Conservation (phyloP, 768 basidiomycete genomes). For the Rhizopogon rudus region DNA sequence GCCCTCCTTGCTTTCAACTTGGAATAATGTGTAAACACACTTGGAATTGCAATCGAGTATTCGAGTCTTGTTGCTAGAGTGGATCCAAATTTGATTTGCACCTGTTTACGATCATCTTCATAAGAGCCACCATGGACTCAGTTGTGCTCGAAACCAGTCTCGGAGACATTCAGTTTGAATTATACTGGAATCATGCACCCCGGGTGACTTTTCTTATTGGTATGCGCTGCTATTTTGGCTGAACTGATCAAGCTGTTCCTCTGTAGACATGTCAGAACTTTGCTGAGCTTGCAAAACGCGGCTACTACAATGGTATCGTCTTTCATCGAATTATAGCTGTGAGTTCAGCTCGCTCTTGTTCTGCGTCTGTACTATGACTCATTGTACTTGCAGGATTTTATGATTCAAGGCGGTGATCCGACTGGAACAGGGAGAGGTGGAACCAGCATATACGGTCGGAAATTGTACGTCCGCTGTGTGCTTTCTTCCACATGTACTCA, state of each 20-base stretch:
- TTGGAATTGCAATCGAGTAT: too few relatives aligned
- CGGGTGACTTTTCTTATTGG: constrained; percentile 30
- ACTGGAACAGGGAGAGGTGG: constrained; percentile 94
- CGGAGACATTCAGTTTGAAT: constrained; percentile 84
- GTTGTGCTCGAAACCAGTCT: constrained; percentile 79
- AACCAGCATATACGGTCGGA: constrained; percentile 83
- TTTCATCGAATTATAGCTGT: constrained; percentile 93
- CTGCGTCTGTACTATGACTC: not conserved
- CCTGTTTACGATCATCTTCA: not conserved
- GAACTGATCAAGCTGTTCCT: constrained; percentile 12
- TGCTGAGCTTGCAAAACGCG: constrained; percentile 80
- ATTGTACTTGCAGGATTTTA: constrained; percentile 67
- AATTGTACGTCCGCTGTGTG: constrained; percentile 55
- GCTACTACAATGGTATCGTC: constrained; percentile 86
- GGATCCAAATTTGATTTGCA: not conserved
- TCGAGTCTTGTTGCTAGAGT: too few relatives aligned
- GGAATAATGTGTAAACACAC: not conserved
- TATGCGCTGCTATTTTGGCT: constrained; percentile 4
- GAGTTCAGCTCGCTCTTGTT: constrained; percentile 15
- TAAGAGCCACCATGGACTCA: constrained; percentile 30
- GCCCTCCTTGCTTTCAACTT: not conserved
- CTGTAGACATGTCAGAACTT: constrained; percentile 92
- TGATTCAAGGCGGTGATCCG: constrained; percentile 95
- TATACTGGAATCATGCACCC: constrained; percentile 93
- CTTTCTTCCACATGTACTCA: not conserved